These are phyloP conservation scores for Cystobasidium ongulense DNA, from an alignment of 768 basidiomycete species.

Conservation along the genomic window DNA sequence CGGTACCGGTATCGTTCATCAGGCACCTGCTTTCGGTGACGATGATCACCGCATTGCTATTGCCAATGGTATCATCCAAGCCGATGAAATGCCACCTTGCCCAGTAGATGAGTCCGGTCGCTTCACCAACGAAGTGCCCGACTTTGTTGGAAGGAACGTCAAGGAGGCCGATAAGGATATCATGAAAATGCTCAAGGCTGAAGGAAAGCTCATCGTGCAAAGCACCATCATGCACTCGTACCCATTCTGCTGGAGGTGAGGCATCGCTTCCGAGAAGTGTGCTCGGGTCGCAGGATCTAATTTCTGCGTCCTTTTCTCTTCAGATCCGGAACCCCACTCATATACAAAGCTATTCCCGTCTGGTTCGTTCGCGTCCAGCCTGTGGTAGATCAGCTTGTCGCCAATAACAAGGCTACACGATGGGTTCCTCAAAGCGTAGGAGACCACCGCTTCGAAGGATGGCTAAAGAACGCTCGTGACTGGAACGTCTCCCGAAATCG, in stretches of 20 bases:
- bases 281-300: neutral
- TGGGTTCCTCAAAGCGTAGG: constrained; percentile 93
- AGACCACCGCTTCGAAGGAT: constrained; percentile 88
- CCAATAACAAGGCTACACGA: constrained; percentile 79
- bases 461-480: constrained; percentile 95
- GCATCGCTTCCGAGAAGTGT: constrained; percentile 19
- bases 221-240: constrained; percentile 81
- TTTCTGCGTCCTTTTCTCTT: neutral
- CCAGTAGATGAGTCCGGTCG: constrained; percentile 82
- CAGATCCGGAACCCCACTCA: constrained; percentile 87
- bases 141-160: constrained; percentile 78
- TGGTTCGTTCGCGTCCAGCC: constrained; percentile 91
- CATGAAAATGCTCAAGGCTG: constrained; percentile 77
- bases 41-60: constrained; percentile 94
- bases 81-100: constrained; percentile 91
- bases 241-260: constrained; percentile 92
- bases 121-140: constrained; percentile 81
- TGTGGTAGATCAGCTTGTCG: constrained; percentile 74
- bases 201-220: constrained; percentile 78
- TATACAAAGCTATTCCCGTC: constrained; percentile 88
- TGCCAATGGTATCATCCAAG: constrained; percentile 67
- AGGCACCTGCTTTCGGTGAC: constrained; percentile 96
- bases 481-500: constrained; percentile 99
- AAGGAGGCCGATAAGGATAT: constrained; percentile 96
- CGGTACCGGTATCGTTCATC: constrained; percentile 97